Percentiles rank a stretch among this genome's conserved stretches.
These are phyloP conservation scores for Pseudogymnoascus sp. DNA, from an alignment of 2,329 filamentous ascomycete species.

Conservation along the genomic window DNA sequence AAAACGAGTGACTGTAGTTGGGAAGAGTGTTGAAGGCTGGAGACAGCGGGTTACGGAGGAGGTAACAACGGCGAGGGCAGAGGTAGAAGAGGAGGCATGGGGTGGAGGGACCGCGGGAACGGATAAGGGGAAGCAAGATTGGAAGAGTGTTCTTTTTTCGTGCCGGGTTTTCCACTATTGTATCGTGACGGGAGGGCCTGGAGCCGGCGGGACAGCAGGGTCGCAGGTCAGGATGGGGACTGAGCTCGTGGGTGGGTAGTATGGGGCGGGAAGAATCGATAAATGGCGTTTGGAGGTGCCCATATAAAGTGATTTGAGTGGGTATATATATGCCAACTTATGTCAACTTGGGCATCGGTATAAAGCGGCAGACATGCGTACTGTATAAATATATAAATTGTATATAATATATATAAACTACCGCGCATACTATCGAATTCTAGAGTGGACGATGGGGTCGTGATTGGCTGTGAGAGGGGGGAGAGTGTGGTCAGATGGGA, in stretches of 20 bases:
- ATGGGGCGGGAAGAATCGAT: neutral
- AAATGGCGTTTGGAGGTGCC: neutral
- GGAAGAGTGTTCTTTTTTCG: neutral
- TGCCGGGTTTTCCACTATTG: neutral
- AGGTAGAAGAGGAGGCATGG: neutral
- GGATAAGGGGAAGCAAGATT: neutral
- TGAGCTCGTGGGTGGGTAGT: neutral
- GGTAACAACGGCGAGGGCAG: neutral
- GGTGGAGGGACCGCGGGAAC: neutral
- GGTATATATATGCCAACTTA: neutral
- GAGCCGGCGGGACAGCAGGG: neutral
- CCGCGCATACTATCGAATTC: neutral
- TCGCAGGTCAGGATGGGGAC: neutral
- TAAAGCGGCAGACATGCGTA: neutral
- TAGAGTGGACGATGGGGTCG: neutral
- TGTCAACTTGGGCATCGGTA: neutral
- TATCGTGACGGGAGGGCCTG: neutral
- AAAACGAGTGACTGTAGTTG: constrained; percentile 1
- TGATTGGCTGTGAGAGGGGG: neutral
- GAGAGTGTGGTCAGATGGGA: neutral
- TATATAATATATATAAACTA: neutral
- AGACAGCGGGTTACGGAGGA: neutral
- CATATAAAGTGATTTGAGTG: neutral
- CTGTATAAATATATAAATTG: neutral
- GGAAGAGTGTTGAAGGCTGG: neutral